Evolutionary conservation across 345 rosid genomes (phyloP), one percentile per base, ranked within the genome.

Genomic region (Populus davidiana): DNA sequence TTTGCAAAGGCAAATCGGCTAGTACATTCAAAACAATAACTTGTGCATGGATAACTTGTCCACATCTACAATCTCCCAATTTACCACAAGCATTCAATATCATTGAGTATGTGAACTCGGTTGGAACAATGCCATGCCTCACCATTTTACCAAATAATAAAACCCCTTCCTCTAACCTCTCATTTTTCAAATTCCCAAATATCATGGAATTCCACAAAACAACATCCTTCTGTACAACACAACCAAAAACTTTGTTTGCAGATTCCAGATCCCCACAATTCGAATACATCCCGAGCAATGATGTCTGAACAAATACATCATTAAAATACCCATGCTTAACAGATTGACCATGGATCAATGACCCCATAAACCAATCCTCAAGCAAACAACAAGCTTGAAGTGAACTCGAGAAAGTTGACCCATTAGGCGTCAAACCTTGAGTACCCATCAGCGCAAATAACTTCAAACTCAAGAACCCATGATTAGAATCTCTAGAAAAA

Each of bases 191-290:
- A 50, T 80, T 82, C 71, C 94, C 98, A 47, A 79, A 72, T 77
- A 93, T 92, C 84, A 91, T 88, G 33, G 90, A 85, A 82, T 92
- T 93, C 98, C 98, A 95, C 74, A 89, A 77, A 59, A 91, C 89
- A 5, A 62, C 88, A 83, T 95, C 99, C 79, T 90, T 90, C 39
- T 76, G 84, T 10, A 71, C 82, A 20, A 86, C 82, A 81, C 67
- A 75, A 21, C 73, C 79, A 75, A 95, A 95, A 63, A 88, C 85
- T 35, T 76, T 83, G 64, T 67, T 38, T 0, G 93, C 91, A 1
- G 96, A 95, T 49, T 78, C 90, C 73, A 91, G 66, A 78, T 93
- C 93, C 79, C 92, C 89, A 11, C 89, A 87, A 75, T 81, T 84
- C 2, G 88, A 89, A 75, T 91, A 90, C 94, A 91, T 89, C 25